These are phyloP conservation scores for Barnettozyma californica DNA, from an alignment of 805 yeast species.

Conservation along the genomic window DNA sequence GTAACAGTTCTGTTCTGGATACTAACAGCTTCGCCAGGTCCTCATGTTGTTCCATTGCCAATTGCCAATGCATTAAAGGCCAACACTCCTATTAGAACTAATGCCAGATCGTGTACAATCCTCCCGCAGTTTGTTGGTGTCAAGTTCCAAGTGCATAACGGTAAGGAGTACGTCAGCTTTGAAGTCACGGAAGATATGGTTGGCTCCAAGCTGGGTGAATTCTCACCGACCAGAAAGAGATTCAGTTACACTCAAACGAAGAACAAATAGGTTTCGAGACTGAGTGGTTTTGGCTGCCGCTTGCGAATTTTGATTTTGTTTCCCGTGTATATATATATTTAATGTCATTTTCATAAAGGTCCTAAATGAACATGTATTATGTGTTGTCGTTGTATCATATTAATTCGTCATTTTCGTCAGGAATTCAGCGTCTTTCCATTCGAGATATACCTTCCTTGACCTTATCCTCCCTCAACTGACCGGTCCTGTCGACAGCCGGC, in stretches of 20 bases:
- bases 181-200: constrained; percentile 94
- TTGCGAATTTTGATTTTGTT: neutral
- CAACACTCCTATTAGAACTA: constrained; percentile 88
- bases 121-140: constrained; percentile 94
- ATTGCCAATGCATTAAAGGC: constrained; percentile 75
- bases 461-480: constrained; percentile 69
- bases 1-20: neutral
- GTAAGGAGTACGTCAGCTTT: constrained; percentile 86
- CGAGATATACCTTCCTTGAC: constrained; percentile 37
- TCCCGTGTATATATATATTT: constrained; percentile 4
- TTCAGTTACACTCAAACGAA: constrained; percentile 77
- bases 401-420: neutral
- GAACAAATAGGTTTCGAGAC: constrained; percentile 34
- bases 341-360: neutral
- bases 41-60: constrained; percentile 93
- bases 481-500: constrained; percentile 82
- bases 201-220: constrained; percentile 91
- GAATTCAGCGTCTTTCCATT: constrained; percentile 17
- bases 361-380: neutral
- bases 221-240: constrained; percentile 88
- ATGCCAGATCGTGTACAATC: constrained; percentile 91
- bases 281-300: neutral
- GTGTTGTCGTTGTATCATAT: neutral
- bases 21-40: constrained; percentile 42
- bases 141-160: constrained; percentile 92